Base-by-base conservation (phyloP, 2,329 filamentous ascomycete genomes). In the Paraphoma sp. region DNA sequence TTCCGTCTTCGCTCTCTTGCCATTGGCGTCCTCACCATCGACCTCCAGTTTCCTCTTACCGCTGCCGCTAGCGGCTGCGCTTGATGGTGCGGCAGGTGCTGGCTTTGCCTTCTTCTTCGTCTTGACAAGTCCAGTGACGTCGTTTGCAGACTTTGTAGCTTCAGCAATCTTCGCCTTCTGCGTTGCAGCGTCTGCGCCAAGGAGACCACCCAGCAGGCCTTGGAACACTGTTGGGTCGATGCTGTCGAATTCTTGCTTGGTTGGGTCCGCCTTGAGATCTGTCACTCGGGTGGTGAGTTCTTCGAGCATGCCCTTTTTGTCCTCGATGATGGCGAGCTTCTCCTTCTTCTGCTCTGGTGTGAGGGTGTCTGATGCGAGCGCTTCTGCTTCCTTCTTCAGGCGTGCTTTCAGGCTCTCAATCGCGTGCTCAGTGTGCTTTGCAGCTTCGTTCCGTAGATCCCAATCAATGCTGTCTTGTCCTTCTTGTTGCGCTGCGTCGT, bases 271-370 rank as follows among this genome's bases (percentile, higher is more conserved):
- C 55, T 85, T 85, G 33, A 94, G 83, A 54, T 95, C 91, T 43
- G 84, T 78, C 33, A 94, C 85, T 63, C 90, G 83, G 16, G 62
- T 68, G 28, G 68, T 67, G 86, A 95, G 91, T 64, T 95, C 91
- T 51, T 84, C 83, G 46, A 94, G 84, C 63, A 95, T 87, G 58
- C 93, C 89, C 77, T 90, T 91, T 63, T 91, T 89, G 59, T 95
- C 90, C 51, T 81, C 77, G 58, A 95, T 89, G 65, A 59, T 86
- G 70, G 57, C 47, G 23, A 60, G 59, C 48, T 90, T 88, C 62
- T 91, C 88, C 68, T 89, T 87, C 30, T 86, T 86, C 53, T 85
- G 84, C 51, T 87, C 85, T 58, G 85, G 81, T 29, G 85, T 85
- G 1, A 79, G 57, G 0, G 62, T 54, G 38, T 58, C 57, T 5